Percentiles rank a stretch among this genome's conserved stretches.
Evolutionary conservation across 1,284 basidiomycete genomes (phyloP).

Genomic region (Microstroma glucosiphilum): DNA sequence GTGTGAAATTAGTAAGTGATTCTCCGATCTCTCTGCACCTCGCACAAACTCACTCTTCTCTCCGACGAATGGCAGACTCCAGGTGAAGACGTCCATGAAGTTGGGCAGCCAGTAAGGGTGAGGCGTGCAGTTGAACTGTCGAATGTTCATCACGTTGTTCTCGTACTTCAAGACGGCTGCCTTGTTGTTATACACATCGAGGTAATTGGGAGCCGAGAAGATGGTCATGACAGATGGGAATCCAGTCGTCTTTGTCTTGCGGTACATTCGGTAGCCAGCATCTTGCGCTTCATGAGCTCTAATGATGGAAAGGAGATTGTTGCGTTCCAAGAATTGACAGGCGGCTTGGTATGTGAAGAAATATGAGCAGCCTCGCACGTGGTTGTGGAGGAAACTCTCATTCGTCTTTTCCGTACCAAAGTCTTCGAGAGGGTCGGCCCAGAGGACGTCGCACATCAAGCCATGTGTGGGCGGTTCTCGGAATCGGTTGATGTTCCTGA

Average conservation of each 20-base stretch:
- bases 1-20: conserved; percentile 12
- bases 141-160: conserved; percentile 91
- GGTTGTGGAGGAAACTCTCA: conserved; percentile 83
- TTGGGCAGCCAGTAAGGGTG: conserved; percentile 96
- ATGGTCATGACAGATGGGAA: conserved; percentile 93
- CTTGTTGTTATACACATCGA: conserved; percentile 95
- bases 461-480: conserved; percentile 88
- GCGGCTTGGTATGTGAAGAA: conserved; percentile 86
- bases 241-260: conserved; percentile 86
- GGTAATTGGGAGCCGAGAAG: conserved; percentile 82
- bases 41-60: conserved; percentile 70
- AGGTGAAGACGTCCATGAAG: conserved; percentile 99
- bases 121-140: conserved; percentile 87
- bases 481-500: conserved; percentile 85
- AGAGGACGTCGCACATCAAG: conserved; percentile 89
- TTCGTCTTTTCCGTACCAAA: conserved; percentile 83
- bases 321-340: conserved; percentile 86
- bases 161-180: conserved; percentile 94
- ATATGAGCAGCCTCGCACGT: conserved; percentile 89
- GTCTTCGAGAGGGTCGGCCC: conserved; percentile 90
- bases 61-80: conserved; percentile 96
- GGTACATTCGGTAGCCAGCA: conserved; percentile 95
- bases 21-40: no score
- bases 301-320: conserved; percentile 88
- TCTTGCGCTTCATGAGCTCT: conserved; percentile 92